Evolutionary conservation across 108 stramenopile genomes (phyloP), one percentile per base, ranked within the genome.

Genomic region (Fragilaria crotonensis): DNA sequence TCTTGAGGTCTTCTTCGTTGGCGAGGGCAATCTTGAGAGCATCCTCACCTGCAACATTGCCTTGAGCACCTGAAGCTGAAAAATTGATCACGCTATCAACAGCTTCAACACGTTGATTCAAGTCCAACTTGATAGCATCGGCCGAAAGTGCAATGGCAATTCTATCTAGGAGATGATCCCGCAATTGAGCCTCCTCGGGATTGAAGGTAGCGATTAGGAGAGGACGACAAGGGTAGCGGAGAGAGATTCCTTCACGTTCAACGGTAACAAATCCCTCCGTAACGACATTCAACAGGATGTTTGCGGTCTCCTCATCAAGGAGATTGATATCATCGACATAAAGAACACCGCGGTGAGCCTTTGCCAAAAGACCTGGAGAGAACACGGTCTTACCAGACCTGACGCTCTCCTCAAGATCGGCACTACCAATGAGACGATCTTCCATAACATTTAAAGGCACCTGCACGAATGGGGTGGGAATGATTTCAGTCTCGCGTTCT

Each of bases 301-400:
- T 93, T 59, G 90, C 82, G 36, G 90, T 84, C 67, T 96, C 94
- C 50, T 79, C 87, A 62, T 97, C 97, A 11, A 97, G 74, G 46
- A 97, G 80, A 67, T 97, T 96, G 62, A 96, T 95, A 69, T 97
- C 97, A 57, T 97, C 97, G 11, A 97, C 79, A 76, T 96, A 97
- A 17, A 97, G 70, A 25, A 96, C 79, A 46, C 92, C 97, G 32
- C 97, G 81, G 64, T 97, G 95, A 19, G 97, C 97, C 63, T 82
- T 93, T 30, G 97, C 97, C 48, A 97, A 62, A 20, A 97, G 66
- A 45, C 97, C 97, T 17, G 36, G 97, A 54, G 84, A 70, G 69
- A 97, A 97, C 4, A 96, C 92, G 29, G 89, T 85, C 68, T 87
- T 90, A 53, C 97, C 97, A 29, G 77, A 63, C 75, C 90, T 83